These are phyloP conservation scores for Fusarium tanahbumbuense DNA, from an alignment of 2,329 filamentous ascomycete genomes.

Conservation along the genomic window DNA sequence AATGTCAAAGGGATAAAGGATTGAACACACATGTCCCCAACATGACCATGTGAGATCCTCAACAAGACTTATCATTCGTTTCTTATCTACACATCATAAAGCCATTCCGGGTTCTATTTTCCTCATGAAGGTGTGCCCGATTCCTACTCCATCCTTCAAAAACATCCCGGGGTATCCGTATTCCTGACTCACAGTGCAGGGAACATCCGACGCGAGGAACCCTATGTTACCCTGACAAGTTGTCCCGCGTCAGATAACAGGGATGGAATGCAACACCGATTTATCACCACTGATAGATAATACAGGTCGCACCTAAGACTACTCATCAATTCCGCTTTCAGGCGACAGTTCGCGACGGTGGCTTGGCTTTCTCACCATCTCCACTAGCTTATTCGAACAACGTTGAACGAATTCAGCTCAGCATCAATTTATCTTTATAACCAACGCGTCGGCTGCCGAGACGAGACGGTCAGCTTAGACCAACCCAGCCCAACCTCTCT, in stretches of 20 bases:
- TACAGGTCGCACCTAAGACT: not conserved
- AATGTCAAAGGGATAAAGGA: not conserved
- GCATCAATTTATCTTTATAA: not conserved
- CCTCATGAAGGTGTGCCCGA: not conserved
- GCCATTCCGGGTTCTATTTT: not conserved
- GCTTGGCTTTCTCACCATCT: conserved; percentile 2
- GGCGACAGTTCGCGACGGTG: not conserved
- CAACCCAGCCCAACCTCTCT: not conserved
- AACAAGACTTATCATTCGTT: not conserved
- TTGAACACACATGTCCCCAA: not conserved
- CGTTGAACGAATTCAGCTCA: not conserved
- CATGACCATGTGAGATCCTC: not conserved
- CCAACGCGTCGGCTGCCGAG: not conserved
- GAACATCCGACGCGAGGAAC: not conserved
- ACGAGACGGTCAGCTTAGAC: not conserved
- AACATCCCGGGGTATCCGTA: not conserved
- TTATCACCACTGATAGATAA: not conserved
- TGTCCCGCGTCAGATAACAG: not conserved
- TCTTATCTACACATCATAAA: not conserved
- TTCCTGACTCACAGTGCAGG: not conserved
- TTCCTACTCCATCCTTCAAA: not conserved
- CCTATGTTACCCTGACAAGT: not conserved
- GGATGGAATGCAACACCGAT: not conserved
- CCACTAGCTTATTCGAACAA: conserved; percentile 6
- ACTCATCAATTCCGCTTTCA: not conserved